Base-by-base conservation (phyloP, 2,329 filamentous ascomycete species). In the Epichloe festucae region DNA sequence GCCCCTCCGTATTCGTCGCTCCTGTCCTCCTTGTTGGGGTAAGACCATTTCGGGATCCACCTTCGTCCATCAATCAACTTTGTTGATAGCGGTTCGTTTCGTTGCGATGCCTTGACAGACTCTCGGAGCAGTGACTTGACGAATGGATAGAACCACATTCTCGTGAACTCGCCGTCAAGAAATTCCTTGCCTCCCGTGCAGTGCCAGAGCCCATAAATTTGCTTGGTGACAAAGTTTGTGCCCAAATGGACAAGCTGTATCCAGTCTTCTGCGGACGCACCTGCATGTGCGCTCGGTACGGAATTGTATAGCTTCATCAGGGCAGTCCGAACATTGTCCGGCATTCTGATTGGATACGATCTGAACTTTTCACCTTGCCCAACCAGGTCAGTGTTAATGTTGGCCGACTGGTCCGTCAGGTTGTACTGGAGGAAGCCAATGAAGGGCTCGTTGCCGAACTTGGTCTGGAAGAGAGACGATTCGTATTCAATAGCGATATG, bases 401-500 rank as follows among this genome's bases (percentile, higher is more conserved):
- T 55, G 8, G 59, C 54, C 10, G 58, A 61, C 47, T 60, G 58
- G 12, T 57, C 56, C 12, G 57, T 55, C 19, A 57, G 55, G 42
- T 62, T 62, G 53, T 66, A 70, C 40, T 61, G 56, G 36, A 67
- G 53, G 58, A 63, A 66, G 48, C 62, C 61, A 31, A 68, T 58
- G 52, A 60, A 70, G 5, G 58, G 55, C 41, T 65, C 60, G 55
- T 69, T 67, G 17, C 62, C 66, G 10, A 65, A 63, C 54, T 62
- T 65, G 40, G 67, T 67, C 53, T 71, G 69, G 56, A 71, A 71
- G 36, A 72, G 56, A 41, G 61, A 52, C 17, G 67, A 68, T 52
- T 70, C 66, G 56, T 71, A 70, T 52, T 72, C 70, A 51, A 72
- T 61, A 36, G 63, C 61, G 12, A 70, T 60, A 56, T 70, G 67